Base-by-base conservation (phyloP, 2,329 filamentous ascomycete species). In the Hypomyces perniciosus region DNA sequence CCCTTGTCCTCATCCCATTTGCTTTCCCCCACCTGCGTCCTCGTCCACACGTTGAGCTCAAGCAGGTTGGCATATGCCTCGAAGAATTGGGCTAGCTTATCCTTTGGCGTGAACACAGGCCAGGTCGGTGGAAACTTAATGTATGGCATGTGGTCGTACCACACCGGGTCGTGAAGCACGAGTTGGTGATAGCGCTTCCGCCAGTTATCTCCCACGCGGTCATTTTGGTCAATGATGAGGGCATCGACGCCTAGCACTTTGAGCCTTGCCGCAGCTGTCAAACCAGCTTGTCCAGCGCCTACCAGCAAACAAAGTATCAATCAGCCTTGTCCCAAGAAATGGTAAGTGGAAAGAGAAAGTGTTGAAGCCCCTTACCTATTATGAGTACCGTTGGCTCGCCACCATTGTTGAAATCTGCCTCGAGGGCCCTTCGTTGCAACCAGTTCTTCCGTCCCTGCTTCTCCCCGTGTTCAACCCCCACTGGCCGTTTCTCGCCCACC, bases 41-140 rank as follows among this genome's bases (percentile, higher is more conserved):
- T 68, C 0, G 72, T 79, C 84, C 84, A 87, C 28, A 86, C 76
- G 54, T 87, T 84, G 38, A 88, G 73, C 57, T 88, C 85, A n/a
- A 88, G 71, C 0, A 81, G 65, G 5, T 70, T 75, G 1, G 77
- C 84, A 56, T 88, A 88, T 0, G 76, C 69, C 56, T 86, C 83
- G 54, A 88, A 82, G 67, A 81, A 88, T 40, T 86, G 81, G 1
- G 74, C 85, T 0, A 87, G 69, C 60, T 88, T 88, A 63, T 88
- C 84, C 61, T 87, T 88, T 5, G 84, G 83, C 0, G 83, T 86
- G 63, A 85, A 88, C 12, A 85, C 69, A 4, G 84, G 84, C 84
- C 84, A 88, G 47, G 76, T 75, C 0, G 74, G 61, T 0, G 84
- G 85, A 61, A 87, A 88, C 0, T 70, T 68, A 4, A 88, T 57